Conservation (phyloP, 352 stramenopile genomes). For the Phytophthora fragariae region DNA sequence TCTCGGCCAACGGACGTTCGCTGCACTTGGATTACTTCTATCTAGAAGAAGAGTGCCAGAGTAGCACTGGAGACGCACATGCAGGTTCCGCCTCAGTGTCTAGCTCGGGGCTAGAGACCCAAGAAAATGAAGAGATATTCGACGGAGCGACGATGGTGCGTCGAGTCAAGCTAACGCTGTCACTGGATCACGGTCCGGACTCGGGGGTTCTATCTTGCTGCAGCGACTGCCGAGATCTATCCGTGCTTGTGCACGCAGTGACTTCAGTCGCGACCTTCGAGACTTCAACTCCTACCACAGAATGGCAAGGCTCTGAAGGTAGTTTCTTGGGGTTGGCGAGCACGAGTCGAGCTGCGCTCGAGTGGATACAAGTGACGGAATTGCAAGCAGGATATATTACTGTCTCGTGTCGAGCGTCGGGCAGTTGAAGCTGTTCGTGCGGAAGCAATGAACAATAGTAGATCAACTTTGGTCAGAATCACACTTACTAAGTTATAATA, state of each 20-base stretch:
- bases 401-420: not conserved
- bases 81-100: no score
- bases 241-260: not conserved
- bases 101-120: not conserved
- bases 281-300: not conserved
- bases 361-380: not conserved
- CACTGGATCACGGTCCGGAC: not conserved
- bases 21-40: not conserved
- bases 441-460: no score
- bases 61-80: not conserved
- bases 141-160: not conserved
- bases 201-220: not conserved
- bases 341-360: not conserved
- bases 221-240: not conserved
- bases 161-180: not conserved
- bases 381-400: not conserved
- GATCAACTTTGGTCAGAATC: no score
- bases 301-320: not conserved
- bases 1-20: not conserved
- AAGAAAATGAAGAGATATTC: not conserved
- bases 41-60: not conserved
- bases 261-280: not conserved
- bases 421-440: no score
- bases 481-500: no score
- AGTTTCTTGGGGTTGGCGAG: not conserved